These are phyloP conservation scores for Saccharomycopsis guyanensis DNA, from an alignment of 805 yeast genomes.

Conservation along the genomic window DNA sequence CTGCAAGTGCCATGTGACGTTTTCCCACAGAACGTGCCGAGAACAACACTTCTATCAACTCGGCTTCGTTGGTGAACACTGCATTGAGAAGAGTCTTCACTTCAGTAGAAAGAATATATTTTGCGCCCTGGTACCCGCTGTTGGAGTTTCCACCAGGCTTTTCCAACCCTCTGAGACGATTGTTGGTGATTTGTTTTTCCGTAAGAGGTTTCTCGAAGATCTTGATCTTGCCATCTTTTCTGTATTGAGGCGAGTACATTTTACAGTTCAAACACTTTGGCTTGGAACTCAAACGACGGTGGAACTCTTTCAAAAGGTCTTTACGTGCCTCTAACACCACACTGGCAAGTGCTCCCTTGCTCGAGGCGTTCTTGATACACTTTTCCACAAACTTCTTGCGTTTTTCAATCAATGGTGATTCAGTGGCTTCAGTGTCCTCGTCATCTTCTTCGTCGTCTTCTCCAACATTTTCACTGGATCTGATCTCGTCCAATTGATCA, in stretches of 20 bases:
- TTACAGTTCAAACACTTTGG: conserved; percentile 94
- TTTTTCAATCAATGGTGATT: conserved; percentile 41
- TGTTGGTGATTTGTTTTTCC: conserved; percentile 75
- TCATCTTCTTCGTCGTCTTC: conserved; percentile 34
- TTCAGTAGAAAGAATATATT: conserved; percentile 84
- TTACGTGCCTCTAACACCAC: conserved; percentile 86
- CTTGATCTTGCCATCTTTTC: conserved; percentile 92
- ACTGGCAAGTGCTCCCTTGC: conserved; percentile 69
- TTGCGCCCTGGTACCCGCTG: conserved; percentile 48
- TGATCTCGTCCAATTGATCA: conserved; percentile 60
- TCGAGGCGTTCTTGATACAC: conserved; percentile 71
- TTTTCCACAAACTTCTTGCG: conserved; percentile 67
- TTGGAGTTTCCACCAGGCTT: conserved; percentile 39
- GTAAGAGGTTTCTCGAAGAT: conserved; percentile 80
- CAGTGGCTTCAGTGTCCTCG: conserved; percentile 28
- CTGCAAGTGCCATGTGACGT: conserved; percentile 47
- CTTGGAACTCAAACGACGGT: conserved; percentile 63
- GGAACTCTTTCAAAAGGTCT: conserved; percentile 59
- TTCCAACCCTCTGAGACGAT: conserved; percentile 70
- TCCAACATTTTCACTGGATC: conserved; percentile 36
- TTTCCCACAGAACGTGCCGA: conserved; percentile 52
- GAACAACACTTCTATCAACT: conserved; percentile 63
- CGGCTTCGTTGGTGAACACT: conserved; percentile 69
- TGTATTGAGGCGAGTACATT: conserved; percentile 86
- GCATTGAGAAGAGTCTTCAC: conserved; percentile 69